A percentile compares a stretch with the other conserved stretches of the same genome.
These are phyloP conservation scores for Aspergillus piperis DNA, from an alignment of 2,329 filamentous ascomycete genomes.

Conservation along the genomic window DNA sequence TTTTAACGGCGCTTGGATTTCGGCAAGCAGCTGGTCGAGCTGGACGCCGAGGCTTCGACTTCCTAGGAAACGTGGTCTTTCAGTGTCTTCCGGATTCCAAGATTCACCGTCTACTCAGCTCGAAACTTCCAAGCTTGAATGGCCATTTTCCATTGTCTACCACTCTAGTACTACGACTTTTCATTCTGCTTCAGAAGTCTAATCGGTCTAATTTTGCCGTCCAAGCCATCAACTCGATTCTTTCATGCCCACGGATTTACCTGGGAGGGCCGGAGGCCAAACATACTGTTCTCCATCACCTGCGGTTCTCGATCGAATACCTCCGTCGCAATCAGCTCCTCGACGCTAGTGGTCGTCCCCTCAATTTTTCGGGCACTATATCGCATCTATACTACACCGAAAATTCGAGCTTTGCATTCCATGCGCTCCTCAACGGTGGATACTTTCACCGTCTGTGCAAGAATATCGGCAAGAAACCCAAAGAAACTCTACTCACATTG, in stretches of 20 bases:
- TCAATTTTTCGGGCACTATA: conserved; percentile 72
- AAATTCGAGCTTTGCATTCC: conserved; percentile 74
- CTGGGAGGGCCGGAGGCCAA: conserved; percentile 69
- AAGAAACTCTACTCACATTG: conserved; percentile 58
- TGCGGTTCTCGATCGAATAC: conserved; percentile 81
- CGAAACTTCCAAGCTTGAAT: conserved; percentile 69
- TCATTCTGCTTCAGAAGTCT: conserved; percentile 67
- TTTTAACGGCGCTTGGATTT: conserved; percentile 73
- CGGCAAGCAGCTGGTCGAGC: conserved; percentile 76
- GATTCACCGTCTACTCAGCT: conserved; percentile 69
- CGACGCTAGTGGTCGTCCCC: conserved; percentile 59
- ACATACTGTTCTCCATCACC: conserved; percentile 70
- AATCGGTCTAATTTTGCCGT: conserved; percentile 63
- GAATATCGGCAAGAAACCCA: conserved; percentile 54
- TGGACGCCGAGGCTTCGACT: conserved; percentile 76
- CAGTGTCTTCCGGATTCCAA: conserved; percentile 64
- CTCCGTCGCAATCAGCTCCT: conserved; percentile 69
- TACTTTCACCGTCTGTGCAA: conserved; percentile 69
- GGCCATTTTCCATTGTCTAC: conserved; percentile 79
- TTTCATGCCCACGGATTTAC: conserved; percentile 70
- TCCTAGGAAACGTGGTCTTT: conserved; percentile 80
- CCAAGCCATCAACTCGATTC: conserved; percentile 63
- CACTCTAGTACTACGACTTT: conserved; percentile 68
- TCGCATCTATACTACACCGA: conserved; percentile 76
- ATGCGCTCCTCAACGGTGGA: conserved; percentile 69